A percentile compares a stretch with the other conserved stretches of the same genome.
Evolutionary conservation across 768 basidiomycete species (phyloP).

Genomic region (Leccinellum rugosiceps): DNA sequence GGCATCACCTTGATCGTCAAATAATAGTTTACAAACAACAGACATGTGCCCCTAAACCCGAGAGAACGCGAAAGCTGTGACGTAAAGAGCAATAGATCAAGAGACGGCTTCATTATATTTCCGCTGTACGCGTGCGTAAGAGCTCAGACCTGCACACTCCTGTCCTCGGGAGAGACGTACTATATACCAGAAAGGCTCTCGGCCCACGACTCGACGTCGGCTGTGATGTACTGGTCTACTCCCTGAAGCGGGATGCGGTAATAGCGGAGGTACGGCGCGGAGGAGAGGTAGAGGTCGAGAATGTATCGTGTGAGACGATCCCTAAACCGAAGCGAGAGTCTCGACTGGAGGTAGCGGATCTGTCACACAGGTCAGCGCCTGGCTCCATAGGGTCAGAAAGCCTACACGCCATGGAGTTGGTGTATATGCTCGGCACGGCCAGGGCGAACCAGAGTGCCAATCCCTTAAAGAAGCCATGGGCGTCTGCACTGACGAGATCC

Average conservation of each 20-base stretch:
- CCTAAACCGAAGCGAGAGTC: slow-evolving; percentile 76
- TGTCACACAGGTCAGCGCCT: background rate
- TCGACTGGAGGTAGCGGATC: slow-evolving; percentile 70
- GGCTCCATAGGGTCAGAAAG: background rate
- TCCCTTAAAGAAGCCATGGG: slow-evolving; percentile 76
- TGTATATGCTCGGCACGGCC: slow-evolving; percentile 91
- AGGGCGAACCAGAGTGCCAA: slow-evolving; percentile 86
- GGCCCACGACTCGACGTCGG: slow-evolving; percentile 87
- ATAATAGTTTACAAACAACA: slow-evolving; percentile 83
- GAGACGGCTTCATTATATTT: slow-evolving; percentile 87
- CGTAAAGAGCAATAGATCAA: slow-evolving; percentile 90
- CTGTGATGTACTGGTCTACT: slow-evolving; percentile 89
- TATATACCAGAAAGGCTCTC: slow-evolving; percentile 84
- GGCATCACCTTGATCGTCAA: slow-evolving; percentile 56
- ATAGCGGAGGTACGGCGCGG: slow-evolving; percentile 67
- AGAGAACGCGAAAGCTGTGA: slow-evolving; percentile 85
- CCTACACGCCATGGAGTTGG: slow-evolving; percentile 80
- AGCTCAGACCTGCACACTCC: background rate
- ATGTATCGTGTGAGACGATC: slow-evolving; percentile 88
- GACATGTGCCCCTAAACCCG: slow-evolving; percentile 76
- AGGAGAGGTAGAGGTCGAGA: slow-evolving; percentile 87
- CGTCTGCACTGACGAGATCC: slow-evolving; percentile 86
- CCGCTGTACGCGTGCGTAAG: slow-evolving; percentile 50
- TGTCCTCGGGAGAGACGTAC: slow-evolving; percentile 45
- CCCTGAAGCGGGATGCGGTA: slow-evolving; percentile 65